Evolutionary conservation across 2,329 filamentous ascomycete species (phyloP), one percentile per base, ranked within the genome.

Genomic region (Sporothrix globosa): DNA sequence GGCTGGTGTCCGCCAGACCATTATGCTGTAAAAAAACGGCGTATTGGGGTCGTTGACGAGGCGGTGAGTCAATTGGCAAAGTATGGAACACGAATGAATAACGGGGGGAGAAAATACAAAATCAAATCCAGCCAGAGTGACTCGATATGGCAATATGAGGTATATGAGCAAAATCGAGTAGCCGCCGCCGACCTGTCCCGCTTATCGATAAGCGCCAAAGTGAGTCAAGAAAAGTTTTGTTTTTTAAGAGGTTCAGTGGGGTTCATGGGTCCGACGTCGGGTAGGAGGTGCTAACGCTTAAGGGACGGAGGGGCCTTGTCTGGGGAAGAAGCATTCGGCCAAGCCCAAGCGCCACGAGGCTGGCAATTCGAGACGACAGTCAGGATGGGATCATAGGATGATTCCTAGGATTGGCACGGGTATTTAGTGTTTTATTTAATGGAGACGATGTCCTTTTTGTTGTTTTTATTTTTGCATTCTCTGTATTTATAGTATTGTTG

Each of bases 1-100:
- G 21, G 68, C 68, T 34, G 70, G 68, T 50, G 68, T 70, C 69
- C 70, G 69, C 72, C 71, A 72, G 39, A 67, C 68, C 72, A 73
- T 73, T 56, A 34, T 71, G 53, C 39, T 24, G 50, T 7, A 13
- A 24, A 52, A 58, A 34, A n/a, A 14, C 13, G 10, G 17, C 17
- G 52, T 13, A 27, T 53, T 39, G 39, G 34, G 17, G 58, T 63
- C 58, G 39, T 19, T 24, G 41, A 27, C 39, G 39, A 27, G 19
- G 17, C n/a, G 9, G n/a, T 11, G 56, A 53, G 46, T 53, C 30
- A 69, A 44, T 53, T 27, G 53, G 44, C 4, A 34, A 30, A 14
- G 24, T 2, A 19, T 4, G 21, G 39, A 9, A 63, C 5, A 19
- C n/a, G n/a, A 27, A 50, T 9, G 39, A 52, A n/a, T n/a, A 52